Evolutionary conservation across 345 rosid genomes (phyloP).

Genomic region (Gynandropsis gynandra): DNA sequence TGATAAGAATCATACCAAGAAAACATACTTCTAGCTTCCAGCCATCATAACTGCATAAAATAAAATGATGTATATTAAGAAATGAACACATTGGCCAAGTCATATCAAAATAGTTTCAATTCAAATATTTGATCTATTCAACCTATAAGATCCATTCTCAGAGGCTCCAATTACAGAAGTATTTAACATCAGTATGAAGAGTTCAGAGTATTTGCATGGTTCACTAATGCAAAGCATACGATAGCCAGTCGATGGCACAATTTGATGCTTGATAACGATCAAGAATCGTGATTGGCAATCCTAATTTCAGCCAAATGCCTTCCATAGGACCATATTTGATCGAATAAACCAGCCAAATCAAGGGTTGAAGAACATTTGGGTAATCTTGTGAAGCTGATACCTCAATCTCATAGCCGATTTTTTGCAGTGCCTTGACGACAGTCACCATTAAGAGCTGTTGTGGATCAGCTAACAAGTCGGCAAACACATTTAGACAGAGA

Average conservation of each 20-base stretch:
- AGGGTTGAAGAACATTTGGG: constrained; percentile 1
- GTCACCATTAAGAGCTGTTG: constrained; percentile 82
- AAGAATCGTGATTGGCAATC: constrained; percentile 49
- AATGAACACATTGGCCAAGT: constrained; percentile 21
- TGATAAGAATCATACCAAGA: constrained; percentile 46
- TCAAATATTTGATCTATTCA: too few species aligned
- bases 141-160: too few species aligned
- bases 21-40: constrained; percentile 52
- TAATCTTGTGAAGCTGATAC: constrained; percentile 30
- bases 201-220: too few species aligned
- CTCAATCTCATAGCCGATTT: constrained; percentile 78
- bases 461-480: constrained; percentile 67
- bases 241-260: constrained; percentile 74
- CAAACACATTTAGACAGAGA: constrained; percentile 49
- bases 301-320: constrained; percentile 59
- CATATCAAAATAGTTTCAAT: too few species aligned
- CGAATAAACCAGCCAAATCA: constrained; percentile 63
- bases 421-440: constrained; percentile 55
- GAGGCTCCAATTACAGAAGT: too few species aligned
- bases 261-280: constrained; percentile 28
- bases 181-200: too few species aligned
- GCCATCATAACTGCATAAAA: constrained; percentile 73
- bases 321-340: constrained; percentile 68
- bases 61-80: constrained; percentile 14
- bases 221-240: too few species aligned